Evolutionary conservation across 345 rosid species (phyloP), one percentile per base, ranked within the genome.

Genomic region (Luvunga scandens): DNA sequence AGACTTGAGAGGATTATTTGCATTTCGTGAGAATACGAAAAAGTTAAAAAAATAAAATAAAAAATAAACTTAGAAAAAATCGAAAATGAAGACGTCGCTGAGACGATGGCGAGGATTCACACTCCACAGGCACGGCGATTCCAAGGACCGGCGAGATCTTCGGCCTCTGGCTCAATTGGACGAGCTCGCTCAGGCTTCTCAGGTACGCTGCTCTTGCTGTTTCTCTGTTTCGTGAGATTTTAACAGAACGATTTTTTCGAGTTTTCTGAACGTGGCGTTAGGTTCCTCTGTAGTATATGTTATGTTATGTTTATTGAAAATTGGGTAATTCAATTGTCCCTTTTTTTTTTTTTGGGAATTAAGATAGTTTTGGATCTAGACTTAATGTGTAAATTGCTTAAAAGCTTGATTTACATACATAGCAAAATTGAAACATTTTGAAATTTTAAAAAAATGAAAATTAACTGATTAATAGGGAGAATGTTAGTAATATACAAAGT

Each of bases 101-200:
- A 92, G 87, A 81, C 90, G 86, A 79, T 83, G 90, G 70, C 89
- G 95, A 79, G 96, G 91, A 5, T 75, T 89, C 34, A 83, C 86
- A 28, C 86, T 85, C 77, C 89, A 89, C 77, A 88, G 77, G 80
- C 92, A 88, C 66, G 88, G 71, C 13, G 92, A 83, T 1, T 87
- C 80, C 76, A 85, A 80, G 55, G 84, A 85, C 75, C 85, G 85
- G 60, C 76, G 87, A 79, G 91, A 92, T 87, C 85, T 72, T 77
- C 87, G 81, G 62, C 79, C 88, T 82, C 67, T 79, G 28, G 80
- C 84, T 72, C 93, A 85, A 72, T 75, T 83, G 50, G 92, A 92
- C 79, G 98, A 95, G 85, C 91, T 95, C 12, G 87, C 88, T 73
- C 89, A 83, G 67, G 98, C 96, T 60, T 87, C 93, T 78, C 92